Conservation (phyloP, 192 early-diverging fungal genomes). For the Podila verticillata region DNA sequence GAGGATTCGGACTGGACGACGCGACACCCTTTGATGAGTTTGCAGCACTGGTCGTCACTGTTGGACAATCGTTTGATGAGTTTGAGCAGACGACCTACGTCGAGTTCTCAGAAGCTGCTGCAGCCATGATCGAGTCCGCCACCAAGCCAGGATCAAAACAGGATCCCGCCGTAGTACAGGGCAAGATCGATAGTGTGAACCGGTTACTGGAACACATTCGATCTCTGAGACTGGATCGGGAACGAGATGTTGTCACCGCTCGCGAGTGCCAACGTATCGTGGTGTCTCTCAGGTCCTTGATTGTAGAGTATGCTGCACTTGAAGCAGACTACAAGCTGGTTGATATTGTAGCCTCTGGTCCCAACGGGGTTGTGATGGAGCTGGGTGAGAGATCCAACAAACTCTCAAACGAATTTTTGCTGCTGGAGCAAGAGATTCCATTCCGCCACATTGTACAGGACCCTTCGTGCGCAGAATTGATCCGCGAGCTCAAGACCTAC, state of each 20-base stretch:
- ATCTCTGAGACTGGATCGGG: slow-evolving; percentile 26
- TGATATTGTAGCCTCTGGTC: slow-evolving; percentile 22
- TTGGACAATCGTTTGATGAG: slow-evolving; percentile 18
- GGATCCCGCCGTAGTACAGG: slow-evolving; percentile 18
- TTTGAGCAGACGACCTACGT: slow-evolving; percentile 23
- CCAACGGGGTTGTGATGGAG: slow-evolving; percentile 10
- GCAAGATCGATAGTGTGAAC: slow-evolving; percentile 17
- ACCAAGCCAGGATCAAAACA: slow-evolving; percentile 21
- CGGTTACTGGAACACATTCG: slow-evolving; percentile 28
- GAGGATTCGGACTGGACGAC: slow-evolving; percentile 24
- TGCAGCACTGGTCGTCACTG: slow-evolving; percentile 1
- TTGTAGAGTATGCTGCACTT: background rate
- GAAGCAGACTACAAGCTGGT: slow-evolving; percentile 5
- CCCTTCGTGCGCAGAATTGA: slow-evolving; percentile 18
- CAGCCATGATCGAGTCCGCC: background rate
- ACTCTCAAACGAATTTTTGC: slow-evolving; percentile 20
- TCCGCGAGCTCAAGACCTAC: slow-evolving; percentile 25
- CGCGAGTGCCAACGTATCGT: slow-evolving; percentile 34
- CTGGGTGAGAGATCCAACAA: slow-evolving; percentile 16
- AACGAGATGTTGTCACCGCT: slow-evolving; percentile 38
- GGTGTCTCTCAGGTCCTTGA: background rate
- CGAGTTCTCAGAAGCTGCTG: slow-evolving; percentile 4
- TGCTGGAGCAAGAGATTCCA: slow-evolving; percentile 21
- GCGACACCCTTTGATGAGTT: slow-evolving; percentile 21
- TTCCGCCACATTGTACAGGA: slow-evolving; percentile 28